A percentile compares a stretch with the other conserved stretches of the same genome.
These are phyloP conservation scores for Hortaea werneckii DNA, from an alignment of 2,329 filamentous ascomycete species.

Conservation along the genomic window DNA sequence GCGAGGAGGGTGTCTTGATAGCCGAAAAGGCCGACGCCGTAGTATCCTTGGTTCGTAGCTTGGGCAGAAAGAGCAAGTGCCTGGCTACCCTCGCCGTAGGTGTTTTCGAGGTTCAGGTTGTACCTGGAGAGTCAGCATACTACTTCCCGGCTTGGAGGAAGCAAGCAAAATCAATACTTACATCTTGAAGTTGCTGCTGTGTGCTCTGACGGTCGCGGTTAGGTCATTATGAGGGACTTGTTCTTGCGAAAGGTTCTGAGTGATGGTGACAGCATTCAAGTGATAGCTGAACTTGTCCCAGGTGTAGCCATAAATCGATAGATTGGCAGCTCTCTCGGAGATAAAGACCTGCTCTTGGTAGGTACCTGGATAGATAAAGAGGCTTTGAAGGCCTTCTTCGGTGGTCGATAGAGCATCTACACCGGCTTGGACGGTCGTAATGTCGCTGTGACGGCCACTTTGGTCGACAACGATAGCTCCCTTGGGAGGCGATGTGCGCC, in stretches of 20 bases:
- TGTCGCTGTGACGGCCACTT: conserved; percentile 17
- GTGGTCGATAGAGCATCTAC: conserved; percentile 46
- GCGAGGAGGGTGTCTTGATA: conserved; percentile 45
- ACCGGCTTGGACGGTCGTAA: conserved; percentile 45
- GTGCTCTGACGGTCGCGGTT: conserved; percentile 40
- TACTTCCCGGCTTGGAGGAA: too few relatives aligned
- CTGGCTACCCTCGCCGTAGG: conserved; percentile 32
- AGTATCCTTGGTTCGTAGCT: conserved; percentile 45
- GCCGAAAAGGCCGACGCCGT: conserved; percentile 45
- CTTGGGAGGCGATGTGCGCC: not conserved
- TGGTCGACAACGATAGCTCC: conserved; percentile 1
- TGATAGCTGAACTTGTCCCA: conserved; percentile 41
- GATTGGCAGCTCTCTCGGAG: conserved; percentile 19
- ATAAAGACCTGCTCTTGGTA: conserved; percentile 53
- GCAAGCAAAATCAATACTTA: not conserved
- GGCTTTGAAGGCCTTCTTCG: conserved; percentile 37
- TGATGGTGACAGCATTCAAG: conserved; percentile 49
- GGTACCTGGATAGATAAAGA: conserved; percentile 53
- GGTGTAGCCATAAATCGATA: conserved; percentile 50
- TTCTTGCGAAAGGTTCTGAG: conserved; percentile 26
- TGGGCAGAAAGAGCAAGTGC: conserved; percentile 45
- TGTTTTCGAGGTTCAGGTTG: conserved; percentile 50
- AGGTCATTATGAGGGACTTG: conserved; percentile 45
- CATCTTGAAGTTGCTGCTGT: conserved; percentile 42
- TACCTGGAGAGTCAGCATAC: conserved; percentile 28